phyloP scores from a whole-genome alignment of 495 filamentous ascomycete genomes.

The Neurospora pannonica region DNA sequence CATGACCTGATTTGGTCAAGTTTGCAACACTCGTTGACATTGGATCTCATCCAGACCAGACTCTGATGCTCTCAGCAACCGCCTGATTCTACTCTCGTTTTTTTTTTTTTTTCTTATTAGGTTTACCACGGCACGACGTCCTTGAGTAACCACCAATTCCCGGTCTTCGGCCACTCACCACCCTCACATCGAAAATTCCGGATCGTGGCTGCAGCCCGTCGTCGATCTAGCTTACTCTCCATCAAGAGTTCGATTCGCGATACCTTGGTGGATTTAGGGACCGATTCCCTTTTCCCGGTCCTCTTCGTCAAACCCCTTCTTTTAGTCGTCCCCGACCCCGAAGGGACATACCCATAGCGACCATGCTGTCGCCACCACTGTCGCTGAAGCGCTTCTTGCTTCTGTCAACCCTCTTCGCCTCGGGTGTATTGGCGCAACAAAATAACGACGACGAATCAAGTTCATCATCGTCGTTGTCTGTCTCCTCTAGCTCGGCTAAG shows the following conservation, averaged over 20 bases:
- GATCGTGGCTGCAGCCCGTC: constrained; percentile 14
- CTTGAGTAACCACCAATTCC: constrained; percentile 1
- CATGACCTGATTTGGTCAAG: not conserved
- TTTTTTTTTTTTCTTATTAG: constrained; percentile 15
- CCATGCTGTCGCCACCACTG: constrained; percentile 18
- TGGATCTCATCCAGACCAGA: not conserved
- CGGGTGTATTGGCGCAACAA: constrained; percentile 26
- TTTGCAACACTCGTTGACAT: not conserved
- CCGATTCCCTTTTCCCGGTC: not conserved
- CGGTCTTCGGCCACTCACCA: not conserved
- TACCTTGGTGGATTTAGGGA: not conserved
- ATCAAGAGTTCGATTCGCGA: not conserved
- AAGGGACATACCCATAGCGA: not conserved
- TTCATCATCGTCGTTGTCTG: constrained; percentile 4
- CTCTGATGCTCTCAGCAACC: not conserved
- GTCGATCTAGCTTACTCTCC: constrained; percentile 3
- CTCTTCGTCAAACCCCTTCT: not conserved
- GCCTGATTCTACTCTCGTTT: constrained; percentile 14
- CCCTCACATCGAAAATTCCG: not conserved
- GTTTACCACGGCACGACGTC: not conserved
- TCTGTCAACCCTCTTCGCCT: constrained; percentile 23
- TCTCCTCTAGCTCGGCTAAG: not conserved
- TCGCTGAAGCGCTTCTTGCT: constrained; percentile 29
- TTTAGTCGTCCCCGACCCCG: not conserved
- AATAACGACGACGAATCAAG: constrained; percentile 4